phyloP scores from a whole-genome alignment of 345 rosid species.

The Acer yangbiense region DNA sequence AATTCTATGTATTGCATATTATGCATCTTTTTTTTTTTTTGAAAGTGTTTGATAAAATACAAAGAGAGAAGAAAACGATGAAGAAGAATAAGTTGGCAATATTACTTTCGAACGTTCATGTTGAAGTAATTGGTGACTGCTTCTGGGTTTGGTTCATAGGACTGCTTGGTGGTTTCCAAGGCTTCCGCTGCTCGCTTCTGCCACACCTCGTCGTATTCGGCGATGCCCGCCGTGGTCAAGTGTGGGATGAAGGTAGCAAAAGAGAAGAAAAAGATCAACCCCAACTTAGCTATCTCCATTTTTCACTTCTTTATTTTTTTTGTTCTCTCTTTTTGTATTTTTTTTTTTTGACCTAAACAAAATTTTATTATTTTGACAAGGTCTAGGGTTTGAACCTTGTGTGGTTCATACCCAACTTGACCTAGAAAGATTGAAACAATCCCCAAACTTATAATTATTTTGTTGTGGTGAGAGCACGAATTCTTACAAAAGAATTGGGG shows the following conservation, averaged over 20 bases:
- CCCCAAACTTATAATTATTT: background rate
- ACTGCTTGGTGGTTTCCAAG: conserved; percentile 26
- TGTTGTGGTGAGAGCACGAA: background rate
- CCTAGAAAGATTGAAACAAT: background rate
- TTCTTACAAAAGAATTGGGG: background rate
- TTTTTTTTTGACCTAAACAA: background rate
- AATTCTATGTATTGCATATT: too few relatives aligned
- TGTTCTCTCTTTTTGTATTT: background rate
- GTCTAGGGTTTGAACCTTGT: background rate
- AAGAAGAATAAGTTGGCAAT: background rate
- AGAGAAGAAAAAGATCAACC: conserved; percentile 26
- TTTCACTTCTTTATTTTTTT: background rate
- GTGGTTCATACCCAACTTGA: conserved; percentile 1
- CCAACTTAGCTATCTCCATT: conserved; percentile 19
- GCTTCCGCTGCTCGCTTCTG: conserved; percentile 39
- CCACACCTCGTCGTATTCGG: conserved; percentile 42
- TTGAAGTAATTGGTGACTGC: conserved; percentile 30
- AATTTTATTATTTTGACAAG: background rate
- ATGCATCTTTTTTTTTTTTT: too few relatives aligned
- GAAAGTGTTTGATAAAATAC: too few relatives aligned
- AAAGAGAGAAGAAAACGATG: background rate
- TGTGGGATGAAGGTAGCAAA: conserved; percentile 28
- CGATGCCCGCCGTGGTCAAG: conserved; percentile 27
- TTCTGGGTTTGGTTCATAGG: conserved; percentile 33
- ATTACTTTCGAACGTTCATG: conserved; percentile 23